Evolutionary conservation across 2,329 filamentous ascomycete species (phyloP).

Genomic region (Pyrenophora tritici-repentis): DNA sequence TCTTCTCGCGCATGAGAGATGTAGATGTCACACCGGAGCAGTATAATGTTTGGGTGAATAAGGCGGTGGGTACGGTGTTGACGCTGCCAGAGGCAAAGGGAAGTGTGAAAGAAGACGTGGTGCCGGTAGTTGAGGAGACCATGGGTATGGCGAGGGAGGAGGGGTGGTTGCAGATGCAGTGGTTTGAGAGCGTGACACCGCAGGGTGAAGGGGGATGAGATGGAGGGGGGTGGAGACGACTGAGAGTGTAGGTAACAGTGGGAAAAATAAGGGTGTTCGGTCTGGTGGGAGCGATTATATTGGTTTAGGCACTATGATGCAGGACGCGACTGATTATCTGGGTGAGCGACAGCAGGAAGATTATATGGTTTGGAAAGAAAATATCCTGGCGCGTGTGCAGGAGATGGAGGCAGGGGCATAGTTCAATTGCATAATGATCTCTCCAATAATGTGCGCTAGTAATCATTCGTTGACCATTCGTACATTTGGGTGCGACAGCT

Average conservation of each 20-base stretch:
- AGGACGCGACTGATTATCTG: conserved; percentile 73
- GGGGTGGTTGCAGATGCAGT: conserved; percentile 58
- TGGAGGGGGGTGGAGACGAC: conserved; percentile 36
- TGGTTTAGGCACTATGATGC: conserved; percentile 71
- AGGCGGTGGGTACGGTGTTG: conserved; percentile 57
- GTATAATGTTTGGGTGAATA: conserved; percentile 41
- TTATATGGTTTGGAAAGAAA: conserved; percentile 68
- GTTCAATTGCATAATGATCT: too few species aligned
- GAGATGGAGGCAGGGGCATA: conserved; percentile 47
- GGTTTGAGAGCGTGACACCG: conserved; percentile 60
- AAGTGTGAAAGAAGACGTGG: conserved; percentile 52
- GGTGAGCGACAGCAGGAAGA: conserved; percentile 65
- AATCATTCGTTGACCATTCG: too few species aligned
- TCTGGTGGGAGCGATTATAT: conserved; percentile 51
- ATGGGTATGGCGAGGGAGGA: conserved; percentile 42
- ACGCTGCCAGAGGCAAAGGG: conserved; percentile 58
- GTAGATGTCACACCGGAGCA: conserved; percentile 36
- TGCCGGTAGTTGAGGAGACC: conserved; percentile 40
- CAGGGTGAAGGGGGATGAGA: conserved; percentile 27
- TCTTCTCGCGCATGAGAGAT: conserved; percentile 54
- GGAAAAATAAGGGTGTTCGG: conserved; percentile 49
- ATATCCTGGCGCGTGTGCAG: conserved; percentile 62
- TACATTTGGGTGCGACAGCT: too few species aligned
- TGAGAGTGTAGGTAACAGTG: conserved; percentile 31
- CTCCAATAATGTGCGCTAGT: too few species aligned